Evolutionary conservation across 208 protist genomes (phyloP).

Genomic region (Wallacemonas collosoma): DNA sequence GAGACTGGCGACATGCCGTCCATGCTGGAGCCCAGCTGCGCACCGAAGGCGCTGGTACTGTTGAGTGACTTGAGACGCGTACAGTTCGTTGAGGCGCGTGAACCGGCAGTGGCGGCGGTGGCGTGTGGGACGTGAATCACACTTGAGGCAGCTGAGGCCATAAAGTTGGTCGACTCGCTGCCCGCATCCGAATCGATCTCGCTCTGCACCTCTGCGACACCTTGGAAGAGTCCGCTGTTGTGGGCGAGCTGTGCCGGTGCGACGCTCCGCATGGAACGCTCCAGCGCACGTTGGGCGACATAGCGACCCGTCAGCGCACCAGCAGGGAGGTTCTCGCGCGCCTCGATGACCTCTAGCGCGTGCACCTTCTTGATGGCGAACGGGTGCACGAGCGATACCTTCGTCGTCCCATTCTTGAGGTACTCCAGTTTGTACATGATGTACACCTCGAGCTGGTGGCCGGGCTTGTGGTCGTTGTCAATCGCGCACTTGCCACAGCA

Average conservation of each 20-base stretch:
- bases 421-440: conserved; percentile 67
- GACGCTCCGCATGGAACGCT: conserved; percentile 22
- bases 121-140: neutral
- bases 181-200: conserved; percentile 8
- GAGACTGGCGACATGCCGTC: conserved; percentile 17
- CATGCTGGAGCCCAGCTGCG: conserved; percentile 10
- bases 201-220: conserved; percentile 12
- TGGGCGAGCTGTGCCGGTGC: neutral
- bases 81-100: conserved; percentile 22
- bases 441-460: conserved; percentile 63
- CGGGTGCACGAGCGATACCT: conserved; percentile 53
- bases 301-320: conserved; percentile 55
- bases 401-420: conserved; percentile 27
- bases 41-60: conserved; percentile 29
- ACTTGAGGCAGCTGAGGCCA: neutral
- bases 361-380: conserved; percentile 57
- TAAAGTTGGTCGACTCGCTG: conserved; percentile 11
- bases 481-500: conserved; percentile 82
- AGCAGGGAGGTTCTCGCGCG: conserved; percentile 65
- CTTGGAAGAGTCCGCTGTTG: conserved; percentile 7
- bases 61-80: conserved; percentile 34
- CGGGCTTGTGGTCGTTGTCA: conserved; percentile 51
- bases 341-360: conserved; percentile 74
- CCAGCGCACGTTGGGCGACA: conserved; percentile 11
- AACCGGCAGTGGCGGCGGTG: neutral